These are phyloP conservation scores for Mycena chlorophos DNA, from an alignment of 768 basidiomycete species.

Conservation along the genomic window DNA sequence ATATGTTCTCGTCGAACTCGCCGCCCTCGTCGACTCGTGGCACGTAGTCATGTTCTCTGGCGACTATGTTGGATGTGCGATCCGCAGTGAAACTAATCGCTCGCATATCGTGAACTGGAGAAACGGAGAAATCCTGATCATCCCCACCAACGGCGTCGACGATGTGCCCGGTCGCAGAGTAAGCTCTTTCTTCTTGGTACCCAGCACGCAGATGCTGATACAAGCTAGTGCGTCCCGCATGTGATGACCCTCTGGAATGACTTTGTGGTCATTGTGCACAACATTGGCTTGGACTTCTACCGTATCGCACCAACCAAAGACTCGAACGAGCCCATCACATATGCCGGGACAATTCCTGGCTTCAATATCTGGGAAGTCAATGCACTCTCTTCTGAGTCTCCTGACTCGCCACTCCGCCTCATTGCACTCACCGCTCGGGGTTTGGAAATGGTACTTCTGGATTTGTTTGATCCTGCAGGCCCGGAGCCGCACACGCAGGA, in stretches of 20 bases:
- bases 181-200: neutral
- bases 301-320: neutral
- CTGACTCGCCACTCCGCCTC: neutral
- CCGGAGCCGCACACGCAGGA: neutral
- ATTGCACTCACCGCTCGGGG: too few relatives aligned
- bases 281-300: neutral
- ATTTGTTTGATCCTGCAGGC: neutral
- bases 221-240: neutral
- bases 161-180: neutral
- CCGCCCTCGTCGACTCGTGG: neutral
- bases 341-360: neutral
- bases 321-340: neutral
- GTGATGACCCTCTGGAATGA: neutral
- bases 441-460: neutral
- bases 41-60: neutral
- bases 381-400: neutral
- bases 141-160: neutral
- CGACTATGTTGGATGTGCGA: neutral
- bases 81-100: neutral
- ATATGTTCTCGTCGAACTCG: neutral
- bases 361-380: neutral
- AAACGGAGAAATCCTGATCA: neutral
- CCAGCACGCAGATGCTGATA: neutral
- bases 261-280: neutral
- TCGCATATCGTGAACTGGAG: neutral